A percentile compares a stretch with the other conserved stretches of the same genome.
These are phyloP conservation scores for Plasmodium gonderi DNA, from an alignment of 169 alveolate species.

Conservation along the genomic window DNA sequence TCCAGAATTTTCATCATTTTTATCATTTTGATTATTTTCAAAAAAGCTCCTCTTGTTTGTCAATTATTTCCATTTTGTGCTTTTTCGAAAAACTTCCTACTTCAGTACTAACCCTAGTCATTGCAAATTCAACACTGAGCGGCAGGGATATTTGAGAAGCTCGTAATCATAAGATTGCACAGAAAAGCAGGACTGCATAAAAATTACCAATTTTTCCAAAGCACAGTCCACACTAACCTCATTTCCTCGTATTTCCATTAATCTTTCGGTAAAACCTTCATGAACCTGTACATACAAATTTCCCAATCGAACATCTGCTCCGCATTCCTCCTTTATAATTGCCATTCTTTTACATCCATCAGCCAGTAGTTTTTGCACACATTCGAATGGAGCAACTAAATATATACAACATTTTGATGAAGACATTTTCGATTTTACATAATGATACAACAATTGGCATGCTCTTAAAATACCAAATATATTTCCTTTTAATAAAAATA, in stretches of 20 bases:
- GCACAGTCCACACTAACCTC: conserved; percentile 67
- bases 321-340: conserved; percentile 54
- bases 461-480: conserved; percentile 70
- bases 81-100: neutral
- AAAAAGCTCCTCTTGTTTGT: too few relatives aligned
- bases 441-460: conserved; percentile 54
- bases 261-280: conserved; percentile 64
- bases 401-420: conserved; percentile 57
- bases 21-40: too few relatives aligned
- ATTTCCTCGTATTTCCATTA: conserved; percentile 63
- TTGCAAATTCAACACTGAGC: conserved; percentile 51
- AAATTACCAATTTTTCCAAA: conserved; percentile 42
- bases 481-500: conserved; percentile 61
- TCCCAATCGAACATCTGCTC: conserved; percentile 61
- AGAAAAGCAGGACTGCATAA: conserved; percentile 65
- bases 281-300: conserved; percentile 56
- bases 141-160: conserved; percentile 39
- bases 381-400: conserved; percentile 62
- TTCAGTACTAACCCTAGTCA: neutral
- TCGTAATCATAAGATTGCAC: conserved; percentile 64
- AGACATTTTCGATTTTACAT: conserved; percentile 63
- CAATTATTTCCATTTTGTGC: neutral
- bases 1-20: too few relatives aligned
- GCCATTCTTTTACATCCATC: conserved; percentile 69
- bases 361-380: conserved; percentile 54